phyloP scores from a whole-genome alignment of 495 filamentous ascomycete species.

The Tuber borchii region DNA sequence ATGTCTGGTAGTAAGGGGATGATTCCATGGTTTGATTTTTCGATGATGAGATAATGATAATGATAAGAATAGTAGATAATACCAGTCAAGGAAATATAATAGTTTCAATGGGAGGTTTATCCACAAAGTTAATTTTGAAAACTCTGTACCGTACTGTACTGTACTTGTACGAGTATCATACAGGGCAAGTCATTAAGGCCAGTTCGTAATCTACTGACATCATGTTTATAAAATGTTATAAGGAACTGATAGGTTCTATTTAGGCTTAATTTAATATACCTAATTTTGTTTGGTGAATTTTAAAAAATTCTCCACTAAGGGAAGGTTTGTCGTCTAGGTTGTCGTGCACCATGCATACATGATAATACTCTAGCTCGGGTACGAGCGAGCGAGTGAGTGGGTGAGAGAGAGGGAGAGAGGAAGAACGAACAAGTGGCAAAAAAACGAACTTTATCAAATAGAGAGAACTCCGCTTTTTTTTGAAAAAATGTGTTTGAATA shows the following conservation, averaged over 20 bases:
- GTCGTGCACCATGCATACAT: conserved; percentile 3
- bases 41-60: not conserved
- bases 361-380: not conserved
- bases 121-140: too few relatives aligned
- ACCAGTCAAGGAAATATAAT: too few relatives aligned
- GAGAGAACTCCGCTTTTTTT: not conserved
- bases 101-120: too few relatives aligned
- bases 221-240: too few relatives aligned
- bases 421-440: not conserved
- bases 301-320: not conserved
- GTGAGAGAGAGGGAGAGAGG: not conserved
- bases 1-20: conserved; percentile 2
- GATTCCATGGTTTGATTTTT: not conserved
- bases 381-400: too few relatives aligned
- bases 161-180: too few relatives aligned
- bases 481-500: not conserved
- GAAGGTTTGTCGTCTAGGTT: not conserved
- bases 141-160: too few relatives aligned
- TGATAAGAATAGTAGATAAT: too few relatives aligned
- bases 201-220: too few relatives aligned
- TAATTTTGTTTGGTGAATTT: not conserved
- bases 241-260: too few relatives aligned
- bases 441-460: not conserved
- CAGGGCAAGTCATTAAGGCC: too few relatives aligned
- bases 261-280: too few relatives aligned